These are phyloP conservation scores for Plasmodium fragile DNA, from an alignment of 169 alveolate genomes.

Conservation along the genomic window DNA sequence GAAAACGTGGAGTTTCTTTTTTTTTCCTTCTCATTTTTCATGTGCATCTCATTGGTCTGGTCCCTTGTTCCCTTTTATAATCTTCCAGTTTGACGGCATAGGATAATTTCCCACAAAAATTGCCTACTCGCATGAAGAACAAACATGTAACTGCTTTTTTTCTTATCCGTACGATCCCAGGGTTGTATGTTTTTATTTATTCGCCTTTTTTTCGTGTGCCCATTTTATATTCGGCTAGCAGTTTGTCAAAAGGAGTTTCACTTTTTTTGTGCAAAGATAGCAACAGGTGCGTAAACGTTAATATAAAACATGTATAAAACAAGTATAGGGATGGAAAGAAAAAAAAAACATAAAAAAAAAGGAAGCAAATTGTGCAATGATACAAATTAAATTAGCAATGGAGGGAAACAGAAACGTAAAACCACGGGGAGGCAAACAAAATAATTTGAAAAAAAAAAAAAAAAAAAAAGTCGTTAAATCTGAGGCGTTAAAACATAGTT, in stretches of 20 bases:
- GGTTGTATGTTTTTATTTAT: neutral
- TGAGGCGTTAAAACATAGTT: neutral
- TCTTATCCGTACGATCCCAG: neutral
- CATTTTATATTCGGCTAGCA: neutral
- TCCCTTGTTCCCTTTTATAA: neutral
- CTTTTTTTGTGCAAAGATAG: neutral
- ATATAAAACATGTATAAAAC: neutral
- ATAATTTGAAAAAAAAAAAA: neutral
- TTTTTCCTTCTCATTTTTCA: constrained; percentile 14
- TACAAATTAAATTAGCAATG: neutral
- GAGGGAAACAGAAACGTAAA: neutral
- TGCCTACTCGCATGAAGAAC: neutral
- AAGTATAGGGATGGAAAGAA: neutral
- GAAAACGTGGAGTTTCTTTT: neutral
- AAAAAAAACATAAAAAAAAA: no score
- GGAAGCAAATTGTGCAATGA: neutral
- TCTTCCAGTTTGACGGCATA: constrained; percentile 3
- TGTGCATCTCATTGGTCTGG: neutral
- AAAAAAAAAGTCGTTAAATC: neutral
- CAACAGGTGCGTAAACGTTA: neutral
- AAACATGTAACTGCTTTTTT: neutral
- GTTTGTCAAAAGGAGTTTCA: neutral
- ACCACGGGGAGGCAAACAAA: neutral
- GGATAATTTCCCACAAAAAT: neutral
- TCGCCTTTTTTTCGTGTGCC: neutral